Conservation (phyloP, 495 filamentous ascomycete genomes). For the Hypoxylon lienhwacheense region DNA sequence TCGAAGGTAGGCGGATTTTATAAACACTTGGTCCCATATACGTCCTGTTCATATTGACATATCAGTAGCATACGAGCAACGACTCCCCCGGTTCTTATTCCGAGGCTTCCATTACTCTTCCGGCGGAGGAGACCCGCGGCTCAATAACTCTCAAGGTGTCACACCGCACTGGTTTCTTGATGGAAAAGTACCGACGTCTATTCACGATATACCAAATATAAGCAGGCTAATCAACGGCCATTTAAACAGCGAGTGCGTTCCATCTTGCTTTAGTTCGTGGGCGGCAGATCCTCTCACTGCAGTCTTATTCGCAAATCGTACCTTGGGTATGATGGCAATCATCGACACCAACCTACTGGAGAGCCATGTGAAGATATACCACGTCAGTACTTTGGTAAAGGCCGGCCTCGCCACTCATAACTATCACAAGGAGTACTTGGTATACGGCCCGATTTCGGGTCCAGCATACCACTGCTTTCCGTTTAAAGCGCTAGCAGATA, state of each 20-base stretch:
- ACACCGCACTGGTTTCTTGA: constrained; percentile 12
- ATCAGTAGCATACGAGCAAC: background rate
- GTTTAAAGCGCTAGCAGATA: background rate
- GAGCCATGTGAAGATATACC: constrained; percentile 10
- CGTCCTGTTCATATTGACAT: background rate
- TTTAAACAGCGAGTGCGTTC: background rate
- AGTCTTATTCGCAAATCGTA: background rate
- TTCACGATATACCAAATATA: constrained; percentile 7
- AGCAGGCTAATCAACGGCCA: background rate
- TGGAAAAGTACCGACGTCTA: background rate
- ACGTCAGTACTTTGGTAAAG: background rate
- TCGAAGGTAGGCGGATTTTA: constrained; percentile 4
- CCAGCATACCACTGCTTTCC: constrained; percentile 13
- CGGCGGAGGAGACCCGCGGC: constrained; percentile 7
- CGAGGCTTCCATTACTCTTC: constrained; percentile 5
- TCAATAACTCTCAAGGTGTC: constrained; percentile 9
- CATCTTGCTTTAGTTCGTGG: constrained; percentile 17
- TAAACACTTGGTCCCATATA: background rate
- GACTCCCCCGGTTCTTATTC: constrained; percentile 16
- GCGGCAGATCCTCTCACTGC: constrained; percentile 6
- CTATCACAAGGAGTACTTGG: constrained; percentile 10
- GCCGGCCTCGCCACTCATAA: background rate
- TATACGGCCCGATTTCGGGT: constrained; percentile 9
- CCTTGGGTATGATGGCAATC: constrained; percentile 6
- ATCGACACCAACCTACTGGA: constrained; percentile 13